phyloP scores from a whole-genome alignment of 23 red algal genomes.

The Gracilaria vermiculophylla region DNA sequence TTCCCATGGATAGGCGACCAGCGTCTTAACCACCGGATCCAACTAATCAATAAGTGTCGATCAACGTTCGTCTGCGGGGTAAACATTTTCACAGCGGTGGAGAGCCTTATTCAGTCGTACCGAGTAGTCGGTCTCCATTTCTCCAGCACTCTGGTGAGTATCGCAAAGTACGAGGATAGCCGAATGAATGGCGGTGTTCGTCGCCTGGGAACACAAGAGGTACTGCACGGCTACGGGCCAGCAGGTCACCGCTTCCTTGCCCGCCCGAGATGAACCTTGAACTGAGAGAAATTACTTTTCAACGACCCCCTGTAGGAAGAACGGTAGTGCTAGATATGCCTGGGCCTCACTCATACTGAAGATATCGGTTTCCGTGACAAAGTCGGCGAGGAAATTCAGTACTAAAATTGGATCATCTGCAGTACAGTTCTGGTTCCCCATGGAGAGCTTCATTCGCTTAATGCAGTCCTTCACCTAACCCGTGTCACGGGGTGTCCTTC shows the following conservation, averaged over 20 bases:
- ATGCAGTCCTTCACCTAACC: neutral
- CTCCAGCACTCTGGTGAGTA: neutral
- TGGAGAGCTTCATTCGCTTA: neutral
- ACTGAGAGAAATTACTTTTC: neutral
- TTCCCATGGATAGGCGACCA: neutral
- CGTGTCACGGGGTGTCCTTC: neutral
- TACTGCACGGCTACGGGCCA: neutral
- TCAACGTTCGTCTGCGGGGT: neutral
- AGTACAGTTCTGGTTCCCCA: neutral
- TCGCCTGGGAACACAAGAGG: neutral
- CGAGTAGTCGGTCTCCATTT: too few relatives aligned
- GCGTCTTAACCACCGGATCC: neutral
- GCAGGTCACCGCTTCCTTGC: neutral
- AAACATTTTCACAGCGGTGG: neutral
- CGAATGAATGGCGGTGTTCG: neutral
- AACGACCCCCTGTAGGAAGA: neutral
- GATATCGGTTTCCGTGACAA: neutral
- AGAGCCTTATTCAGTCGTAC: neutral
- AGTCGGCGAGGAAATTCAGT: neutral
- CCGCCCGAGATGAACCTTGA: neutral
- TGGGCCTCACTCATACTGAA: neutral
- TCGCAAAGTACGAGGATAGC: neutral
- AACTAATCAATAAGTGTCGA: neutral
- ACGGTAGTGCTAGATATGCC: neutral
- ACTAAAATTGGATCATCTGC: neutral